These are phyloP conservation scores for Hirschioporus abietinus DNA, from an alignment of 768 basidiomycete species.

Conservation along the genomic window DNA sequence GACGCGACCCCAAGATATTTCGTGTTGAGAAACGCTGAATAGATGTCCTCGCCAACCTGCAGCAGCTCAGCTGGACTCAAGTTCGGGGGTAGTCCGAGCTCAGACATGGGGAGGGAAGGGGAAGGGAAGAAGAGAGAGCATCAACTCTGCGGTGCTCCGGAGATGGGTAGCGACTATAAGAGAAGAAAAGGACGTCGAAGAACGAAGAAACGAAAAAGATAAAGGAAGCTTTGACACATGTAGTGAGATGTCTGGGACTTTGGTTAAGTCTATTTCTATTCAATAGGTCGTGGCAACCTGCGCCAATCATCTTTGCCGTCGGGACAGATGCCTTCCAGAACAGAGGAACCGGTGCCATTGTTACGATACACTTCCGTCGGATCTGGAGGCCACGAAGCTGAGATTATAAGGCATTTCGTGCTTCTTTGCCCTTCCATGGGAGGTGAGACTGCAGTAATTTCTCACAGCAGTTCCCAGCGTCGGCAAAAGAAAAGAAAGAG, in stretches of 20 bases:
- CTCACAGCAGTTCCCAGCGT: background rate
- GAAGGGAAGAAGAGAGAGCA: background rate
- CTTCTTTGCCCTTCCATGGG: background rate
- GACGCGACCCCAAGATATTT: constrained; percentile 1
- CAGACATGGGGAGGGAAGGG: background rate
- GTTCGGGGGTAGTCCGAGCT: background rate
- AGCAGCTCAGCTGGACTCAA: background rate
- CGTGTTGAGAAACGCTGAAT: background rate
- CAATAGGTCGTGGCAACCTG: background rate
- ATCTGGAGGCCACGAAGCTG: background rate
- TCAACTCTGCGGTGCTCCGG: background rate
- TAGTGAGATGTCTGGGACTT: background rate
- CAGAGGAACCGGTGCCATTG: background rate
- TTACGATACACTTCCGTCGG: background rate
- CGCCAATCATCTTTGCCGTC: background rate
- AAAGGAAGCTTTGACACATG: background rate
- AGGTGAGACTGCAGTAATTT: background rate
- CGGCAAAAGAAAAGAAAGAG: too few relatives aligned
- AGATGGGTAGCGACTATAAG: background rate
- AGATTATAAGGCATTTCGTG: background rate
- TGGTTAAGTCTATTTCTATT: constrained; percentile 1
- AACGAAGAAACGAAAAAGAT: background rate
- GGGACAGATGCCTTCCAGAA: background rate
- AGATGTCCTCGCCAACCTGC: background rate
- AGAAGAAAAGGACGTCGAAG: background rate